These are phyloP conservation scores for Pythium rishiriense DNA, from an alignment of 352 stramenopile genomes.

Conservation along the genomic window DNA sequence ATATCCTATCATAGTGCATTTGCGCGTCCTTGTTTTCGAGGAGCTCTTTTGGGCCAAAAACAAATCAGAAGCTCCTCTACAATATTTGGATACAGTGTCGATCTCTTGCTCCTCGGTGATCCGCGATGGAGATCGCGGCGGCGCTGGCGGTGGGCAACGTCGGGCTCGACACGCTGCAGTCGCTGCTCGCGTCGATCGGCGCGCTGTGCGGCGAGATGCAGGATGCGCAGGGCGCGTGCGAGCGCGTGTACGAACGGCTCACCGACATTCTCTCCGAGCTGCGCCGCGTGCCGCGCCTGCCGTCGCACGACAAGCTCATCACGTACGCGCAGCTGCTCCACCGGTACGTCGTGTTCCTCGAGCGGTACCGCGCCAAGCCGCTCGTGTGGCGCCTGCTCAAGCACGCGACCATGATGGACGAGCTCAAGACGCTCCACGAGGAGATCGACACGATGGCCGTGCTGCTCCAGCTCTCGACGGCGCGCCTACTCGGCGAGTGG, in stretches of 20 bases:
- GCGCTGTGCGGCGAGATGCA: conserved; percentile 12
- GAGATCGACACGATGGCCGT: conserved; percentile 11
- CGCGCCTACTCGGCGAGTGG: not conserved
- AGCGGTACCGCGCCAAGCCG: not conserved
- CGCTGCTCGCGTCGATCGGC: not conserved
- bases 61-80: no score
- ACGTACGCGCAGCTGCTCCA: not conserved
- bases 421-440: conserved; percentile 7
- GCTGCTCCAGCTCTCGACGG: conserved; percentile 8
- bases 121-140: conserved; percentile 7
- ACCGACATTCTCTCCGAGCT: conserved; percentile 16
- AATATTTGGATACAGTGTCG: no score
- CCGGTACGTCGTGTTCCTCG: not conserved
- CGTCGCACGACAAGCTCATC: not conserved
- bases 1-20: not conserved
- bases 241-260: conserved; percentile 8
- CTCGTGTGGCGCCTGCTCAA: conserved; percentile 3
- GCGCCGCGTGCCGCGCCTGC: not conserved
- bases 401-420: conserved; percentile 8
- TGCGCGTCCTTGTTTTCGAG: no score
- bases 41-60: no score
- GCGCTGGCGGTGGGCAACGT: not conserved
- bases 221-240: conserved; percentile 2
- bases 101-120: not conserved
- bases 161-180: not conserved